Base-by-base conservation (phyloP, 371 early-diverging fungal genomes). In the Actinomucor elegans region DNA sequence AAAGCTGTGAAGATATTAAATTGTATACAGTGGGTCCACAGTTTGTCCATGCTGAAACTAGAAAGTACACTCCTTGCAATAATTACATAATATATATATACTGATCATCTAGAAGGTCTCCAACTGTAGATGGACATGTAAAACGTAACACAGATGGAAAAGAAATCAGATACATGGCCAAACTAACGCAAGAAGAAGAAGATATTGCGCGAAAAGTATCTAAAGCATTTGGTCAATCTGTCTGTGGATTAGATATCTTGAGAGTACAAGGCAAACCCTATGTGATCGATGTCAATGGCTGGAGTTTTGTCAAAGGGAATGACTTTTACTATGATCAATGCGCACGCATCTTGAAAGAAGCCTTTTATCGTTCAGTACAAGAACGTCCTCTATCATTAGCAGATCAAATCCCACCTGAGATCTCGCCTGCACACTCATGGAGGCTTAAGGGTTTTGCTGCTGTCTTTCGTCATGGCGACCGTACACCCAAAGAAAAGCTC, bases 291-390 rank as follows among this genome's bases (percentile, higher is more conserved):
- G 98, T 99, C 40, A 99, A 99, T 58, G 99, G 99, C 12, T 99
- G 99, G 99, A 94, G 94, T 31, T 99, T 99, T 79, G 99, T 99
- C 48, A 99, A 99, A 72, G 96, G 96, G 52, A 95, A 91, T 61
- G 88, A 90, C 21, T 80, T 86, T 20, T 99, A 99, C 65, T 97
- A 96, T 66, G 94, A 93, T 59, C 81, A 84, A 31, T 93, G 94
- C 34, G 89, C 96, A 3, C 57, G 56, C 10, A 80, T 90, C 15
- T 70, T 98, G 20, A 84, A 85, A 33, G 79, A 84, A 46, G 57
- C 68, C 1, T 74, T 73, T 38, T 51, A 64, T 15, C 52, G 70
- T 12, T 71, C 76, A 9, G 67, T 75, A 1, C 63, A 67, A 37
- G 62, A 67, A 23, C 58, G 76, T 8, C 70, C 88, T 36, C 85